phyloP scores from a whole-genome alignment of 306 rosid genomes.

The Malus sieversii region DNA sequence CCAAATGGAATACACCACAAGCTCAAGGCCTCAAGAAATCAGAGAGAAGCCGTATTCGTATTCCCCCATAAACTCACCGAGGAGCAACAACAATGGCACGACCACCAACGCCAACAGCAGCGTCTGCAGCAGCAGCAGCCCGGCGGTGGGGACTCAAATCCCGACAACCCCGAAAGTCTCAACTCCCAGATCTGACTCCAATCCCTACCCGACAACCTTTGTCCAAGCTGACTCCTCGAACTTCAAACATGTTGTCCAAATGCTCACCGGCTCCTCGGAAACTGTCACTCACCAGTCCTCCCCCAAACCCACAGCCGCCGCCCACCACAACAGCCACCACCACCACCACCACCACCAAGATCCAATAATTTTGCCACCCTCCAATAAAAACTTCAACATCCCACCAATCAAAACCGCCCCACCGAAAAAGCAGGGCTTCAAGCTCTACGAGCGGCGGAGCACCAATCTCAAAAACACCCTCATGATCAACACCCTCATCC shows the following conservation, averaged over 20 bases:
- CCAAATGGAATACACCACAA: slow-evolving; percentile 61
- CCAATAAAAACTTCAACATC: slow-evolving; percentile 51
- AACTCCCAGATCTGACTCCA: slow-evolving; percentile 87
- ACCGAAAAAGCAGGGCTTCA: slow-evolving; percentile 67
- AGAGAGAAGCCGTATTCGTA: slow-evolving; percentile 39
- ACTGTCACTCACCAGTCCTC: slow-evolving; percentile 18
- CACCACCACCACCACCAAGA: background rate
- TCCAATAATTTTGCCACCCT: background rate
- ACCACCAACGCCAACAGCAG: background rate
- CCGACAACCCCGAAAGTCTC: slow-evolving; percentile 47
- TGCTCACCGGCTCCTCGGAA: slow-evolving; percentile 88
- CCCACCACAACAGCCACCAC: background rate
- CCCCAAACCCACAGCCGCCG: slow-evolving; percentile 22
- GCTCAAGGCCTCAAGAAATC: slow-evolving; percentile 44
- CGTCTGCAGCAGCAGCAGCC: slow-evolving; percentile 20
- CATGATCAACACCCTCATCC: slow-evolving; percentile 72
- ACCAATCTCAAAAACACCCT: slow-evolving; percentile 64
- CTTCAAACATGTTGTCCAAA: slow-evolving; percentile 95
- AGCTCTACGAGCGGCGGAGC: slow-evolving; percentile 76
- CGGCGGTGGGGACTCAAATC: slow-evolving; percentile 36
- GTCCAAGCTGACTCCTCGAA: slow-evolving; percentile 86
- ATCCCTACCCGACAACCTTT: slow-evolving; percentile 88
- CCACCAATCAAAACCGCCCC: slow-evolving; percentile 65
- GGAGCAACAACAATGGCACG: slow-evolving; percentile 24
- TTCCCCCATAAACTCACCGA: slow-evolving; percentile 55